Conservation (phyloP, 345 rosid species). For the Carallia brachiata region DNA sequence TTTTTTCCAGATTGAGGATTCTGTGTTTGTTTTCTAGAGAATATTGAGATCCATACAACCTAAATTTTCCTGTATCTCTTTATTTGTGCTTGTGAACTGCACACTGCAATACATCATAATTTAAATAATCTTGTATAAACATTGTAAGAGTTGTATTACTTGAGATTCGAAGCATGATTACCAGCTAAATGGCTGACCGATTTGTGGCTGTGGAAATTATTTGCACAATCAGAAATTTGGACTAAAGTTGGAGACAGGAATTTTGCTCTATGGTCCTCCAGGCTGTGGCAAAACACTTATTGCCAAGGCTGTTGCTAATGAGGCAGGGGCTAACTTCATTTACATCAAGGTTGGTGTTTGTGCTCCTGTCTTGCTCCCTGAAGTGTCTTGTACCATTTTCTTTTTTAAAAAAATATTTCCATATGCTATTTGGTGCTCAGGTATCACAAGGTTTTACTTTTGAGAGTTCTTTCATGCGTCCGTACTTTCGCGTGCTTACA, state of each 20-base stretch:
- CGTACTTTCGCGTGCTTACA: too few species aligned
- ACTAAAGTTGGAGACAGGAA: constrained; percentile 73
- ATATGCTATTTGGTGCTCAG: neutral
- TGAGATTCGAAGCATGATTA: neutral
- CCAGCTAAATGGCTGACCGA: too few species aligned
- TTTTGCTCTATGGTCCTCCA: constrained; percentile 96
- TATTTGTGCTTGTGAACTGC: too few species aligned
- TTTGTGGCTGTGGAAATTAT: neutral
- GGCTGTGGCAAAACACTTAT: constrained; percentile 98
- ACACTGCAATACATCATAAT: too few species aligned
- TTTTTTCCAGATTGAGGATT: too few species aligned
- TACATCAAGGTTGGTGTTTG: constrained; percentile 63
- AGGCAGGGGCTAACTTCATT: constrained; percentile 96
- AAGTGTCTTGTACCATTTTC: neutral
- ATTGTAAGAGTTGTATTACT: neutral
- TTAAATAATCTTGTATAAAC: neutral
- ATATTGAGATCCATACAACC: too few species aligned
- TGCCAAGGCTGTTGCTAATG: constrained; percentile 96
- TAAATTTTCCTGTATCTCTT: too few species aligned
- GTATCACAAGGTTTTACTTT: neutral
- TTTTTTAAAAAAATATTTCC: too few species aligned
- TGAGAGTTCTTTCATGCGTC: too few species aligned
- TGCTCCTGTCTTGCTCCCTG: too few species aligned
- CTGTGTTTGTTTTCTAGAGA: too few species aligned
- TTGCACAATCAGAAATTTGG: constrained; percentile 64